phyloP scores from a whole-genome alignment of 352 stramenopile genomes.

The Pythium plurisporium region DNA sequence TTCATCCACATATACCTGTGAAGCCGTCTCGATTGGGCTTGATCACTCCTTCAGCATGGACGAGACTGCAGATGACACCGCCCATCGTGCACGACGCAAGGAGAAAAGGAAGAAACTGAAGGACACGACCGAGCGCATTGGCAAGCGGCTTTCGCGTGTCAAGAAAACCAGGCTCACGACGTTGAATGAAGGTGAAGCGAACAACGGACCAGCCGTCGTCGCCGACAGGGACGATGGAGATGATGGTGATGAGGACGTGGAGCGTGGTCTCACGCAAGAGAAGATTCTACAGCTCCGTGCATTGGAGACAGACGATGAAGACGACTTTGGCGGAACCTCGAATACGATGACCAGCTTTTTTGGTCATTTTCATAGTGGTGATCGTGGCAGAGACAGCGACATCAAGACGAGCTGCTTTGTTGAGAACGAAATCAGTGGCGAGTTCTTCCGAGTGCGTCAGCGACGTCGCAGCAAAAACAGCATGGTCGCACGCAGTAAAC shows the following conservation, averaged over 20 bases:
- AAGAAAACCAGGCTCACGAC: conserved; percentile 1
- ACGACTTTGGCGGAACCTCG: not conserved
- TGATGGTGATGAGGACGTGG: not conserved
- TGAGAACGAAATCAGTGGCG: conserved; percentile 56
- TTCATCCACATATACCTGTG: conserved; percentile 2
- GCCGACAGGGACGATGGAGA: not conserved
- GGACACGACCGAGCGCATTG: not conserved
- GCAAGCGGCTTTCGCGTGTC: not conserved
- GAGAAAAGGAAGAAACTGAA: conserved; percentile 3
- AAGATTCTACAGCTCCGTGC: conserved; percentile 18
- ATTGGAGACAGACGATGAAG: conserved; percentile 10
- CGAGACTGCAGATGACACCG: not conserved
- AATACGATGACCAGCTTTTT: conserved; percentile 6
- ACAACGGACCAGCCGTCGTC: not conserved
- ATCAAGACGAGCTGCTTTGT: conserved; percentile 15
- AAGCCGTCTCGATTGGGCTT: too few species aligned
- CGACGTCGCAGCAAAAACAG: not conserved
- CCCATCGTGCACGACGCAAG: not conserved
- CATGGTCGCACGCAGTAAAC: not conserved
- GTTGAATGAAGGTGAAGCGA: not conserved
- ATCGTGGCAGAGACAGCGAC: not conserved
- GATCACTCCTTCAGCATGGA: too few species aligned
- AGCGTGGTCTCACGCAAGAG: conserved; percentile 13
- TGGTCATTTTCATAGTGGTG: not conserved
- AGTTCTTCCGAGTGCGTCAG: conserved; percentile 46